phyloP scores from a whole-genome alignment of 2,329 filamentous ascomycete genomes.

The Cyphellophora europaea region DNA sequence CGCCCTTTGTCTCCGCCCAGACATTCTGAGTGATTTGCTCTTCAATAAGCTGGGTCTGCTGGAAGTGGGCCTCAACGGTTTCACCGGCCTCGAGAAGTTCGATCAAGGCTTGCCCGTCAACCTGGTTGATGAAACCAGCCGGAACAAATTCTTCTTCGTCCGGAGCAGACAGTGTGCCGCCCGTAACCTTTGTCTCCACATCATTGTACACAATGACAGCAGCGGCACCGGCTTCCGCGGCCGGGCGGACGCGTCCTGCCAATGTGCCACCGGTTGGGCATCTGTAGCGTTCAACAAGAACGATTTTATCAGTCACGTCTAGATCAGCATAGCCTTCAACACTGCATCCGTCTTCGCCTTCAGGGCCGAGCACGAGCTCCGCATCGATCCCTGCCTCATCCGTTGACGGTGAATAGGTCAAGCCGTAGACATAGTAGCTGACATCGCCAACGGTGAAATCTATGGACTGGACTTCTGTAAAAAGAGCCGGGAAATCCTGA shows the following conservation, averaged over 20 bases:
- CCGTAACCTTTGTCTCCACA: conserved; percentile 33
- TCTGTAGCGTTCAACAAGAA: conserved; percentile 58
- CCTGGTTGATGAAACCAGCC: conserved; percentile 56
- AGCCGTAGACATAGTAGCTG: conserved; percentile 44
- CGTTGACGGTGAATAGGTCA: conserved; percentile 57
- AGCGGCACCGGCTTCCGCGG: conserved; percentile 59
- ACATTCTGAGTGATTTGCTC: conserved; percentile 45
- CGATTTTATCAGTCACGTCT: conserved; percentile 53
- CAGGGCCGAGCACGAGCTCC: neutral
- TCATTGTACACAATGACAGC: conserved; percentile 70
- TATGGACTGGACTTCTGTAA: conserved; percentile 20
- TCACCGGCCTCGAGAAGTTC: conserved; percentile 40
- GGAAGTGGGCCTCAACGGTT: conserved; percentile 20
- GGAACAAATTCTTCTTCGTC: conserved; percentile 47
- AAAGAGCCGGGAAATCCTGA: conserved; percentile 49
- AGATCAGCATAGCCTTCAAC: conserved; percentile 49
- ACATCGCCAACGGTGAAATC: conserved; percentile 44
- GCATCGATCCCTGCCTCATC: conserved; percentile 6
- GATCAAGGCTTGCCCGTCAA: conserved; percentile 48
- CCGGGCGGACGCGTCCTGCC: conserved; percentile 48
- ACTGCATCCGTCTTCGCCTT: conserved; percentile 44
- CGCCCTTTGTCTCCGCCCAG: conserved; percentile 48
- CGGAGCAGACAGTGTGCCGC: conserved; percentile 46
- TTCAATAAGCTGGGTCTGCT: conserved; percentile 34
- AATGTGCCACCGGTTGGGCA: conserved; percentile 60